Base-by-base conservation (phyloP, 1,284 basidiomycete species). In the Vanrija pseudolonga region DNA sequence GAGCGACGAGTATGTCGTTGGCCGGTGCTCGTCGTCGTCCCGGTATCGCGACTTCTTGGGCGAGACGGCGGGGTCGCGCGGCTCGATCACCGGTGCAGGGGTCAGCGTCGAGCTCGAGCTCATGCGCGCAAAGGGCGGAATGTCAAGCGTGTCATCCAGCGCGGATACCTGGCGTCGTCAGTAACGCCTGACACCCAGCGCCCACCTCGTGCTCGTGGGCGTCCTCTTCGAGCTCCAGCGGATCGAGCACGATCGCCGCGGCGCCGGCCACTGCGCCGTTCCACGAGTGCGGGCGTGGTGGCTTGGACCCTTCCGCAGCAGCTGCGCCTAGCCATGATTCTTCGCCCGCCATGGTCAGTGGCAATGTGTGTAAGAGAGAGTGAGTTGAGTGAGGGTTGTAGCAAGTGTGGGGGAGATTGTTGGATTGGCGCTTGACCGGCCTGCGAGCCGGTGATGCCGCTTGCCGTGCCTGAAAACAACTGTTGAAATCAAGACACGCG, bases 1-100 rank as follows among this genome's bases (percentile, higher is more conserved):
- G 8, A 75, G 56, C 9, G 67, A 69, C 2, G 71, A 73, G 53
- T 75, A 75, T 1, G 71, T 70, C 9, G 65, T 67, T 0, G 50
- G 39, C 19, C 40, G 45, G 6, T 47, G 45, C 9, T 36, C n/a
- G 20, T 57, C 56, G 20, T 46, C 28, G n/a, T 49, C 47, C 37
- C 19, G 20, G 39, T 41, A 41, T 14, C 39, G 39, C 39, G 39
- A 18, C 39, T 12, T 41, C 39, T 41, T 32, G 11, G 32, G 32
- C 32, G 32, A 46, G 12, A 46, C 45, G 17, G 37, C 26, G 14
- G 44, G 6, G 24, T 52, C 32, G 32, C 14, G 45, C 20, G 6
- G 26, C n/a, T 39, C 2, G 39, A 20, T 14, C 26, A 19, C 4
- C 46, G 22, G 28, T 37, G 17, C 37, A 6, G 15, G 46, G 12